A percentile compares a stretch with the other conserved stretches of the same genome.
These are phyloP conservation scores for Sporothrix phasma DNA, from an alignment of 2,329 filamentous ascomycete species.

Conservation along the genomic window DNA sequence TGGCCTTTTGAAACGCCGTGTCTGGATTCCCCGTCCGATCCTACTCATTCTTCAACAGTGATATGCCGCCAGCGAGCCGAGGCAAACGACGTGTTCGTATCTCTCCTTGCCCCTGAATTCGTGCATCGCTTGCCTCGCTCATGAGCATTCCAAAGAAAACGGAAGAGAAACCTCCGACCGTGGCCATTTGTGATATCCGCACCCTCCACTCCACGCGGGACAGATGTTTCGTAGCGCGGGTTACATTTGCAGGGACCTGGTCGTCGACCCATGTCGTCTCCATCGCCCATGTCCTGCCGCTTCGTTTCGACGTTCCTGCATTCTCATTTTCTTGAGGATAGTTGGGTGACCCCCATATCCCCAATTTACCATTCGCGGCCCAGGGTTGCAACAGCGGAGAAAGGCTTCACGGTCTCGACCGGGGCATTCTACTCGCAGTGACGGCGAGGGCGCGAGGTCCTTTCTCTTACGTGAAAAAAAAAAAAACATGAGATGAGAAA, in stretches of 20 bases:
- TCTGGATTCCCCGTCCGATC: neutral
- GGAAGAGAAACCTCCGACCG: neutral
- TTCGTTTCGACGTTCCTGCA: neutral
- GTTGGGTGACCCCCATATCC: neutral
- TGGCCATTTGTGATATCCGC: neutral
- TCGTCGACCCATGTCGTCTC: neutral
- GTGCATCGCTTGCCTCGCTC: constrained; percentile 4
- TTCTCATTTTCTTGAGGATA: neutral
- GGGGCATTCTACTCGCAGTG: neutral
- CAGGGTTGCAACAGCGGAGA: no score
- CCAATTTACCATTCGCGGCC: no score
- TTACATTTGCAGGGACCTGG: neutral
- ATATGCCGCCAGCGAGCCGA: no score
- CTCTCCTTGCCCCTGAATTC: neutral
- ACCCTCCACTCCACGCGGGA: neutral
- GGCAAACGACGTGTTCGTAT: no score
- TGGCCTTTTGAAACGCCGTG: neutral
- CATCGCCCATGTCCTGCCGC: neutral
- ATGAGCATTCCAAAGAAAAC: neutral
- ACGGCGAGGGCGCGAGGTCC: neutral
- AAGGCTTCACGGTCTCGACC: no score
- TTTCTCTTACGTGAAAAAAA: neutral
- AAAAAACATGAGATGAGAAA: neutral
- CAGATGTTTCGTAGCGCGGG: neutral
- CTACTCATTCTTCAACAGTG: neutral